Percentiles rank a stretch among this genome's conserved stretches.
Evolutionary conservation across 306 rosid species (phyloP).

Genomic region (Styphnolobium japonicum): DNA sequence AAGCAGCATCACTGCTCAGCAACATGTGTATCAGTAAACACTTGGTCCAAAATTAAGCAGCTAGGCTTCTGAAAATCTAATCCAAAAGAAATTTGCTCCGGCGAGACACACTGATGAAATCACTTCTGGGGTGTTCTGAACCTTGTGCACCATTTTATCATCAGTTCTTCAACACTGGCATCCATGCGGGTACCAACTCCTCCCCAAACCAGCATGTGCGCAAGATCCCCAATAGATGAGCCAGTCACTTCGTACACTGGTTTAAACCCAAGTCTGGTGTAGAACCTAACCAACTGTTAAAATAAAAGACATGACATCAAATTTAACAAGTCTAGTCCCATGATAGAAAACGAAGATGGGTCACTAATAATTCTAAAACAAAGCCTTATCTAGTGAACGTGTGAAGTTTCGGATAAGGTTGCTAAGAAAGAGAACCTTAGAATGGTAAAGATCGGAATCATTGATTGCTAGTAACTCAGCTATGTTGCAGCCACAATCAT

Average conservation of each 20-base stretch:
- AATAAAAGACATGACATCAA: not conserved
- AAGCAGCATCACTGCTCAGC: not conserved
- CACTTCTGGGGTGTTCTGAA: slow-evolving; percentile 40
- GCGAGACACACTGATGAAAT: not conserved
- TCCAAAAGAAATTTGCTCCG: not conserved
- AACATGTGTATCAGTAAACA: too few species aligned
- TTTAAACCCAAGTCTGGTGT: slow-evolving; percentile 77
- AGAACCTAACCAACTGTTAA: slow-evolving; percentile 71
- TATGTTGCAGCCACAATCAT: slow-evolving; percentile 61
- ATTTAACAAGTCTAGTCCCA: not conserved
- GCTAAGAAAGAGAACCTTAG: slow-evolving; percentile 52
- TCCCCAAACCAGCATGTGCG: slow-evolving; percentile 86
- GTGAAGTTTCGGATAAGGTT: slow-evolving; percentile 15
- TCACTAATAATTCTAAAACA: not conserved
- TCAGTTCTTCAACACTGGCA: slow-evolving; percentile 62
- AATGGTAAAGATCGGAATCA: slow-evolving; percentile 77
- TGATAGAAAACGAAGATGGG: not conserved
- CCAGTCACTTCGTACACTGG: slow-evolving; percentile 68
- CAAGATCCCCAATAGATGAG: slow-evolving; percentile 54
- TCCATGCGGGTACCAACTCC: slow-evolving; percentile 87
- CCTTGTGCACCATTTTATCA: slow-evolving; percentile 77
- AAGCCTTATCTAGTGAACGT: not conserved
- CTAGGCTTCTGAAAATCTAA: not conserved
- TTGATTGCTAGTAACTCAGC: slow-evolving; percentile 86
- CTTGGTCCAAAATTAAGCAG: not conserved